Conservation (phyloP, 202 grass and related monocot species). For the Eragrostis tef region DNA sequence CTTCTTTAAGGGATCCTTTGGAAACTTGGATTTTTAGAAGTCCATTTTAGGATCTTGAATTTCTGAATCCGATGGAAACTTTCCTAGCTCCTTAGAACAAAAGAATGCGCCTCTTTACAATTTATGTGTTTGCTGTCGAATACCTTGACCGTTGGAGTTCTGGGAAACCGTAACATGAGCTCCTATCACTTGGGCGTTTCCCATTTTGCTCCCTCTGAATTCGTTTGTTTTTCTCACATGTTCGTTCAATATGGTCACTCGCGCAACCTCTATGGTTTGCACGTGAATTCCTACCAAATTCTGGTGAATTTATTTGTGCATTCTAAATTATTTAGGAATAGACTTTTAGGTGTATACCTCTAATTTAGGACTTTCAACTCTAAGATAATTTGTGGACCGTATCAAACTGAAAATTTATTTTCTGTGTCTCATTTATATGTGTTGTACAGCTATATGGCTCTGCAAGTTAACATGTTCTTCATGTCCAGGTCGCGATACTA, state of each 20-base stretch:
- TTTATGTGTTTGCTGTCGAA: background rate
- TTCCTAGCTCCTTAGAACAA: background rate
- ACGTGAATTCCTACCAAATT: background rate
- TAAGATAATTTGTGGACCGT: background rate
- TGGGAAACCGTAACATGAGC: background rate
- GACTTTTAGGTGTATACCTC: background rate
- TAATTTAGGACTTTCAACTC: background rate
- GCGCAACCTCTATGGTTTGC: background rate
- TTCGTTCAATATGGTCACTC: background rate
- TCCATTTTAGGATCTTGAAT: too few species aligned
- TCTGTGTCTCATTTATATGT: background rate
- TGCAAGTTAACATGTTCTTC: slow-evolving; percentile 36
- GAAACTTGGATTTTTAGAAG: too few species aligned
- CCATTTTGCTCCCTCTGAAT: background rate
- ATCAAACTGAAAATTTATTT: slow-evolving; percentile 11
- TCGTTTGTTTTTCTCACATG: background rate
- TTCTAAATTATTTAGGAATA: background rate
- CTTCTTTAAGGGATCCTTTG: background rate
- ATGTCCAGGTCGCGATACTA: slow-evolving; percentile 51
- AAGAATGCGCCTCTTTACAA: background rate
- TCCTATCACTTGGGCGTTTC: background rate
- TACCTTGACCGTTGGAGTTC: background rate
- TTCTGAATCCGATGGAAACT: too few species aligned
- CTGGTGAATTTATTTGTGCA: background rate
- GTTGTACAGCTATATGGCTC: background rate